Evolutionary conservation across 192 early-diverging fungal genomes (phyloP), one percentile per base, ranked within the genome.

Genomic region (Coemansia sp.): DNA sequence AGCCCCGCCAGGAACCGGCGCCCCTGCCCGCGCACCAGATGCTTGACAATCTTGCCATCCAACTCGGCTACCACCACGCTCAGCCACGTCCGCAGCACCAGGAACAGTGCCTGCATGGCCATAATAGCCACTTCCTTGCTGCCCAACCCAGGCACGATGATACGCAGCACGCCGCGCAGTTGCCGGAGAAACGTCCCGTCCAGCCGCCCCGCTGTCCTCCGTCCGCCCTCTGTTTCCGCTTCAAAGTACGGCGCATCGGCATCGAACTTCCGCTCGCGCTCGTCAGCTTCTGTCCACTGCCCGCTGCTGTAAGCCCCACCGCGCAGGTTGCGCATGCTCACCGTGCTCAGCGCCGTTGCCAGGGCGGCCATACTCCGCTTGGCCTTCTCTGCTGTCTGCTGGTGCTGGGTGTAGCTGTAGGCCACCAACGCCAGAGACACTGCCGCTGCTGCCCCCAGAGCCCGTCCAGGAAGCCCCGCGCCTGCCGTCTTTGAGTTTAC

Each of bases 41-140:
- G 88, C 82, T 90, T 90, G 71, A 98, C 96, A 59, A 98, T 92
- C 68, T 90, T 86, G 56, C 96, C 96, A 63, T 98, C 96, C 54
- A 98, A 74, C 55, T 88, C 83, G 23, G 96, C 96, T 19, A 94
- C 96, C 1, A 98, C 86, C 21, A 98, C 92, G 73, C 88, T 89
- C 47, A 98, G 83, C 66, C 91, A 98, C 0, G 96, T 96, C 63
- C 96, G 79, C 54, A 95, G 84, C 3, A 98, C 86, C 54, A 98
- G 74, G 75, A 96, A 96, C 44, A 85, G 62, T 7, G 92, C 88
- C 65, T 98, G 94, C 59, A 95, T 73, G 0, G 87, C 73, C 50
- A 98, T 73, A 56, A 98, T 86, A 21, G 84, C 60, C 32, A 88
- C 85, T 60, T 94, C 94, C 84, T 93, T 93, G 71, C 87, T 88